Evolutionary conservation across 129 eudicot genomes (phyloP).

Genomic region (Pseudognaphalium luteoalbum): DNA sequence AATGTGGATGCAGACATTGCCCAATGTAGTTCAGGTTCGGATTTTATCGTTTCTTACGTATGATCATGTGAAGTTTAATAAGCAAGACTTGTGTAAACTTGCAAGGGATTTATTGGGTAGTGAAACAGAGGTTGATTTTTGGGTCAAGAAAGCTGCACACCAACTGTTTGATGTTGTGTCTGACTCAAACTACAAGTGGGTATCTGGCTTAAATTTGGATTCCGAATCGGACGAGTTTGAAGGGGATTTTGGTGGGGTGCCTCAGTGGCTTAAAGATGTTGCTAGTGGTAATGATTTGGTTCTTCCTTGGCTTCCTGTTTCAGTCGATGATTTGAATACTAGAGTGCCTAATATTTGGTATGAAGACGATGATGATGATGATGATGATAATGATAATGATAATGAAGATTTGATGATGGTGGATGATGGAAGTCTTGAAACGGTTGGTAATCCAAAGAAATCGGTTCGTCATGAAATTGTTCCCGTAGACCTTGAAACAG

Average conservation of each 20-base stretch:
- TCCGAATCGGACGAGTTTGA: constrained; percentile 53
- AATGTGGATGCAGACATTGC: constrained; percentile 72
- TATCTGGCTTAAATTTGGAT: constrained; percentile 53
- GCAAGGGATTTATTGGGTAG: constrained; percentile 44
- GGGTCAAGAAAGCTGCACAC: constrained; percentile 72
- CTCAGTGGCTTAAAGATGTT: constrained; percentile 58
- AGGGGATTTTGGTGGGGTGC: constrained; percentile 43
- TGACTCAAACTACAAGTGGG: constrained; percentile 52
- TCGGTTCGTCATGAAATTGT: constrained; percentile 25
- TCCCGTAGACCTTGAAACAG: constrained; percentile 42
- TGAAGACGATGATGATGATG: constrained; percentile 35
- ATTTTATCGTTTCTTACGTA: constrained; percentile 59
- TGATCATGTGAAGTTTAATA: constrained; percentile 49
- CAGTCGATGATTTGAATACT: constrained; percentile 34
- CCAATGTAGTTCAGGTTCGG: constrained; percentile 59
- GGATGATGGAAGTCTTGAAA: constrained; percentile 27
- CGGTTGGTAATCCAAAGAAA: constrained; percentile 4
- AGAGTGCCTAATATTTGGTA: constrained; percentile 25
- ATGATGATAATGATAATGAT: too few species aligned
- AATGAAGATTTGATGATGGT: constrained; percentile 34
- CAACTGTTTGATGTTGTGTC: constrained; percentile 67
- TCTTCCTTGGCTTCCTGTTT: constrained; percentile 73
- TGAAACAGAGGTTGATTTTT: constrained; percentile 44
- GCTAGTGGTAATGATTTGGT: constrained; percentile 33
- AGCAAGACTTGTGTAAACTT: constrained; percentile 45